These are phyloP conservation scores for Thielaviopsis populi DNA, from an alignment of 2,329 filamentous ascomycete genomes.

Conservation along the genomic window DNA sequence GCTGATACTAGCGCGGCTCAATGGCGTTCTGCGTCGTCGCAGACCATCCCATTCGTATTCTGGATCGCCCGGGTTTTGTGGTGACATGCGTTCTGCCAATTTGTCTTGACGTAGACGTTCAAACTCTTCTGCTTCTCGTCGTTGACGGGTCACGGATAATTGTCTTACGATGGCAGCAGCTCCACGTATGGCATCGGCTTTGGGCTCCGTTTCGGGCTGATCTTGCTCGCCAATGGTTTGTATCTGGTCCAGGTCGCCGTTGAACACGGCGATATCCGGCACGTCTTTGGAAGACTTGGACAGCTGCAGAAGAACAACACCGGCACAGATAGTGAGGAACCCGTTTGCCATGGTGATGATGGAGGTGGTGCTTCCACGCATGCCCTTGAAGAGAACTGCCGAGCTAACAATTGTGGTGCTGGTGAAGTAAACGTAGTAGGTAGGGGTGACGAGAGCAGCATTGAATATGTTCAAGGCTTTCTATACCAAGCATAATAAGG, in stretches of 20 bases:
- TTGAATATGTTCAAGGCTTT: conserved; percentile 98
- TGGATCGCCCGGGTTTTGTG: conserved; percentile 58
- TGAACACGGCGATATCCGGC: conserved; percentile 81
- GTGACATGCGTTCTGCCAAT: conserved; percentile 52
- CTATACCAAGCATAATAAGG: conserved; percentile 33
- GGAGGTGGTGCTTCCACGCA: conserved; percentile 67
- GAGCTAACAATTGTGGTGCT: conserved; percentile 90
- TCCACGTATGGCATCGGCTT: conserved; percentile 89
- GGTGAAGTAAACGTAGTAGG: conserved; percentile 98
- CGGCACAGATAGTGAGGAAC: conserved; percentile 84
- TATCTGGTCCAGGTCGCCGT: conserved; percentile 84
- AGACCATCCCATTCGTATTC: conserved; percentile 82
- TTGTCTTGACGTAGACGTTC: conserved; percentile 68
- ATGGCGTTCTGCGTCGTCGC: conserved; percentile 50
- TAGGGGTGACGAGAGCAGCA: conserved; percentile 88
- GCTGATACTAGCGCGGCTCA: conserved; percentile 12
- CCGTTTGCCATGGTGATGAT: conserved; percentile 87
- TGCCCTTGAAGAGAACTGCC: conserved; percentile 79
- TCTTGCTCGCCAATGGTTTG: conserved; percentile 90
- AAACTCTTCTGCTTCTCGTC: conserved; percentile 66
- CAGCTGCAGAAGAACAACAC: conserved; percentile 84
- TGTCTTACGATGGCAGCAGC: conserved; percentile 75
- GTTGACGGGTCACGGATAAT: conserved; percentile 59
- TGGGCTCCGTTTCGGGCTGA: conserved; percentile 90
- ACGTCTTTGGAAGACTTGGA: conserved; percentile 97